These are phyloP conservation scores for Dactylellina leptospora DNA, from an alignment of 2,329 filamentous ascomycete species.

Conservation along the genomic window DNA sequence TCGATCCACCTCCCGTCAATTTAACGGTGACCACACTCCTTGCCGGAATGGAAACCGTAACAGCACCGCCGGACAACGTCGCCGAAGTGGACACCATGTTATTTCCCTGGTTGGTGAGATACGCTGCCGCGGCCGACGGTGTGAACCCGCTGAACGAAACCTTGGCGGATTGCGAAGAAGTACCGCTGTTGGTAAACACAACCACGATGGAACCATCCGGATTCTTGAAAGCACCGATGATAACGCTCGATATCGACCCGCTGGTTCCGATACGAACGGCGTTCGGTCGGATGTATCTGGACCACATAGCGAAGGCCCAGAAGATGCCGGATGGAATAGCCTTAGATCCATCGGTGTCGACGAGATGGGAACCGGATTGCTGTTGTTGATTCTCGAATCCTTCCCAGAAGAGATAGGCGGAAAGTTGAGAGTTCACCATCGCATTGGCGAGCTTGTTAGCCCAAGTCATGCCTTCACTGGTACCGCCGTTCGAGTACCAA, in stretches of 20 bases:
- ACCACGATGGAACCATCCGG: constrained; percentile 59
- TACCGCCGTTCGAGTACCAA: constrained; percentile 64
- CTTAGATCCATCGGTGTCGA: constrained; percentile 56
- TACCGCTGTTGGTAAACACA: constrained; percentile 59
- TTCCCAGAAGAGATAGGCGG: constrained; percentile 68
- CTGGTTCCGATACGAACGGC: constrained; percentile 59
- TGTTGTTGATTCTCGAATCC: constrained; percentile 61
- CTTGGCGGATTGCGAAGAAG: constrained; percentile 50
- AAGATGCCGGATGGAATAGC: constrained; percentile 60
- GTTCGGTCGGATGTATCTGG: constrained; percentile 60
- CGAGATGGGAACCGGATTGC: constrained; percentile 58
- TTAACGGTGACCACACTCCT: constrained; percentile 40
- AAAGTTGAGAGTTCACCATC: constrained; percentile 64
- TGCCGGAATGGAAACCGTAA: constrained; percentile 33
- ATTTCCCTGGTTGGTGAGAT: constrained; percentile 30
- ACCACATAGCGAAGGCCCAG: constrained; percentile 62
- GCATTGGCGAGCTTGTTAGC: constrained; percentile 66
- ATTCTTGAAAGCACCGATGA: constrained; percentile 57
- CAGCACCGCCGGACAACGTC: constrained; percentile 28
- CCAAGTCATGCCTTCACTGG: constrained; percentile 67
- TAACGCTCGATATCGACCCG: constrained; percentile 53
- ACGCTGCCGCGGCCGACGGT: constrained; percentile 21
- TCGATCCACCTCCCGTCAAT: constrained; percentile 24
- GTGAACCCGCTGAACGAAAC: constrained; percentile 52
- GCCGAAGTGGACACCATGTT: constrained; percentile 19